These are phyloP conservation scores for Cytospora mali DNA, from an alignment of 2,329 filamentous ascomycete species.

Conservation along the genomic window DNA sequence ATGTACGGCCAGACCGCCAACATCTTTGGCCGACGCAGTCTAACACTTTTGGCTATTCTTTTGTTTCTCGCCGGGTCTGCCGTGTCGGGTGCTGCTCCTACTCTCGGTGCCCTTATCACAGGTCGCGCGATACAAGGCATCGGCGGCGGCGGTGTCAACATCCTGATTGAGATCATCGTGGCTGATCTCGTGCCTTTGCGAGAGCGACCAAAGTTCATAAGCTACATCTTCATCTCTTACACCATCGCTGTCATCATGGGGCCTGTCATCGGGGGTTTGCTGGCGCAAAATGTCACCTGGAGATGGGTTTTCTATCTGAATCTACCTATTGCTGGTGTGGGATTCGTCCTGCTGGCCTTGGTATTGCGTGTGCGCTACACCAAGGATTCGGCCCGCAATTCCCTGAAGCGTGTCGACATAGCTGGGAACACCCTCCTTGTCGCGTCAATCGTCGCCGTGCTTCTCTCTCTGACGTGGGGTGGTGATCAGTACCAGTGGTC, in stretches of 20 bases:
- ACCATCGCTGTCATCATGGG: conserved; percentile 36
- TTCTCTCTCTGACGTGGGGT: conserved; percentile 30
- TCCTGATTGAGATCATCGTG: conserved; percentile 41
- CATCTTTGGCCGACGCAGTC: conserved; percentile 40
- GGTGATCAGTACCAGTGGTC: conserved; percentile 28
- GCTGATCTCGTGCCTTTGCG: conserved; percentile 41
- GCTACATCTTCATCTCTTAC: conserved; percentile 19
- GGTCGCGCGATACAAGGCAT: conserved; percentile 41
- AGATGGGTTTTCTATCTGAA: conserved; percentile 37
- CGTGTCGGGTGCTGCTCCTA: conserved; percentile 37
- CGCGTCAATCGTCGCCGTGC: conserved; percentile 20
- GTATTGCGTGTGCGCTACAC: conserved; percentile 34
- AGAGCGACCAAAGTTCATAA: conserved; percentile 39
- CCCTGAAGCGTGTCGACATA: conserved; percentile 25
- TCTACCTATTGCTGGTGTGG: conserved; percentile 31
- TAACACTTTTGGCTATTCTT: conserved; percentile 35
- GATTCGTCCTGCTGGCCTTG: conserved; percentile 34
- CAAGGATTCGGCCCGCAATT: neutral
- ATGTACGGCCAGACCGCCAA: conserved; percentile 41
- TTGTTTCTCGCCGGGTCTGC: conserved; percentile 37
- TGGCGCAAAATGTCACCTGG: conserved; percentile 37
- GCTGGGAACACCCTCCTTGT: conserved; percentile 29
- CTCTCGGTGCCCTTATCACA: conserved; percentile 37
- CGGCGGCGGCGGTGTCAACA: conserved; percentile 41
- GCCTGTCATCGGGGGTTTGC: conserved; percentile 37